Base-by-base conservation (phyloP, 805 yeast genomes). In the Kodamaea restingae region DNA sequence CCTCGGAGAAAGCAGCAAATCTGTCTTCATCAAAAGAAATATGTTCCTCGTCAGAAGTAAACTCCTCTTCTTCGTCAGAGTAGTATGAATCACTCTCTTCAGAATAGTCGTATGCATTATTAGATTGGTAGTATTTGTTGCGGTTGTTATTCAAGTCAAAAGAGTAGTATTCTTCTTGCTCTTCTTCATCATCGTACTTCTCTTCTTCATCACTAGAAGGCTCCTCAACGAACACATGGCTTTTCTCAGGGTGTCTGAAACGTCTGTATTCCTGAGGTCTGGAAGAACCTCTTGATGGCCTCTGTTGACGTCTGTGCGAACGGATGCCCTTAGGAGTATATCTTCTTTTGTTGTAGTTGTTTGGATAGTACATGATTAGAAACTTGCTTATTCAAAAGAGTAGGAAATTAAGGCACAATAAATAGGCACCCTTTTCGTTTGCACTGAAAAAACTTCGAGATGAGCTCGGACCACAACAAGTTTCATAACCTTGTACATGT, bases 201-300 rank as follows among this genome's bases (percentile, higher is more conserved):
- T 42, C 44, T 34, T 58, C 67, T 12, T 55, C 54, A 26, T 63
- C 69, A 36, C 65, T 58, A 33, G 58, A 64, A 21, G 74, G 73
- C 48, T 68, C 74, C 55, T 68, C 74, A 24, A 68, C 67, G 42
- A 52, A 67, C n/a, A 64, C 71, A 30, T 32, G 25, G 24, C 41
- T 38, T 26, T 32, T 15, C 30, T 37, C 31, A 11, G 41, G 41
- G 25, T 38, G 24, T 33, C 67, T 54, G 49, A 63, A 64, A 28
- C 50, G 52, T 39, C 51, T 39, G 15, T 14, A 18, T 5, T 25
- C 15, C 17, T 24, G 39, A 7, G 32, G 28, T 15, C 32, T 21
- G 14, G 35, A 15, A 14, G 22, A 21, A 8, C 29, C 18, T 14
- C 28, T 31, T 4, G 20, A 17, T 7, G 32, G 21, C 24, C 35